Percentiles rank a stretch among this genome's conserved stretches.
Evolutionary conservation across 768 basidiomycete species (phyloP).

Genomic region (Epithele typhae): DNA sequence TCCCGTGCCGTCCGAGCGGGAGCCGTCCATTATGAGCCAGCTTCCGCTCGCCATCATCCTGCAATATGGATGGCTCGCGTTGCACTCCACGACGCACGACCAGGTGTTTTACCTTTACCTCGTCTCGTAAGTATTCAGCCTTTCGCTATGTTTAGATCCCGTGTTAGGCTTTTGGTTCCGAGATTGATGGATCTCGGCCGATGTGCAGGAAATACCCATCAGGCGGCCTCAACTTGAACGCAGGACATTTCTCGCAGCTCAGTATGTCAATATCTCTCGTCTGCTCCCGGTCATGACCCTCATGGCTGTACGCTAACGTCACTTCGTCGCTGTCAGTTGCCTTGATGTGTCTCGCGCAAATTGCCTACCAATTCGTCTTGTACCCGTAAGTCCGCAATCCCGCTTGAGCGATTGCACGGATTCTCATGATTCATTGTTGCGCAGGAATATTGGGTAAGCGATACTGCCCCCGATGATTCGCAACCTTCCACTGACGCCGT

Average conservation of each 20-base stretch:
- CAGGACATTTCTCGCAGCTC: constrained; percentile 88
- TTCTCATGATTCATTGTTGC: background rate
- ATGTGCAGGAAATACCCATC: constrained; percentile 62
- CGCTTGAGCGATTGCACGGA: too few relatives aligned
- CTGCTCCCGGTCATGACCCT: constrained; percentile 4
- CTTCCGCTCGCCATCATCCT: constrained; percentile 82
- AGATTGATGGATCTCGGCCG: background rate
- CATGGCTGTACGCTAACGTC: background rate
- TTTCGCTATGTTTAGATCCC: background rate
- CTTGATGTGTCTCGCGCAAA: constrained; percentile 91
- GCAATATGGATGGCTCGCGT: constrained; percentile 85
- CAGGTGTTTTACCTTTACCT: constrained; percentile 91
- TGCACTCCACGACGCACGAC: constrained; percentile 88
- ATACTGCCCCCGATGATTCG: background rate
- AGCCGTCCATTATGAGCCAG: constrained; percentile 64
- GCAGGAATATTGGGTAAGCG: constrained; percentile 34
- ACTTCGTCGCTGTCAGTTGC: constrained; percentile 50
- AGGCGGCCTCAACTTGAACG: constrained; percentile 89
- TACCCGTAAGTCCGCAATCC: constrained; percentile 63
- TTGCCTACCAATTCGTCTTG: constrained; percentile 86
- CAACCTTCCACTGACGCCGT: background rate
- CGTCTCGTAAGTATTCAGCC: constrained; percentile 59
- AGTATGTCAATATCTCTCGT: constrained; percentile 42
- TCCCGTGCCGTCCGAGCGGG: constrained; percentile 37
- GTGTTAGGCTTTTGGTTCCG: background rate